Evolutionary conservation across 176 grass and related monocot genomes (phyloP).

Genomic region (Carex parvula): DNA sequence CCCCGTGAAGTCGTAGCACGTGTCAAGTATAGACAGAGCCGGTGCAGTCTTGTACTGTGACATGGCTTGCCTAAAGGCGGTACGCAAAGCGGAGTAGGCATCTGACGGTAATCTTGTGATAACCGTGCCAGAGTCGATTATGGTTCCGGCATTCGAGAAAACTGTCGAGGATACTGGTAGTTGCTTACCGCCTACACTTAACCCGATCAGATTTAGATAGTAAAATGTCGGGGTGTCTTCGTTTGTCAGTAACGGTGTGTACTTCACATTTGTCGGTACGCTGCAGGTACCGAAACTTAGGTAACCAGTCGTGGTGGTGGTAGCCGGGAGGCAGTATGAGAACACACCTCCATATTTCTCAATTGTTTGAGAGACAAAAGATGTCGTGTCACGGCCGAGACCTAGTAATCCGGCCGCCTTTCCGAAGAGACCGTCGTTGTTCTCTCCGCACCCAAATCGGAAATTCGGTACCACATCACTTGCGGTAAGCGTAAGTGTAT

Average conservation of each 20-base stretch:
- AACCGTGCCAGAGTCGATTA: conserved; percentile 90
- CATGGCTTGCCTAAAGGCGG: conserved; percentile 48
- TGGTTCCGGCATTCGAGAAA: conserved; percentile 42
- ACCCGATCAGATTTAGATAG: conserved; percentile 47
- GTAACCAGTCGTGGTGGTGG: conserved; percentile 41
- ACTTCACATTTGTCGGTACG: conserved; percentile 28
- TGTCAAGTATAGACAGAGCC: conserved; percentile 33
- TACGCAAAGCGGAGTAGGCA: conserved; percentile 53
- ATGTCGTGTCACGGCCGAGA: conserved; percentile 52
- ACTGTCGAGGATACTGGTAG: conserved; percentile 29
- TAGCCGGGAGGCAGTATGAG: conserved; percentile 65
- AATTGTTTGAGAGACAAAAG: conserved; percentile 51
- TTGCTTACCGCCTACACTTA: conserved; percentile 44
- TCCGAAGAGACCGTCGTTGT: conserved; percentile 64
- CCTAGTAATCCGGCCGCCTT: conserved; percentile 50
- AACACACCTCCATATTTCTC: conserved; percentile 53
- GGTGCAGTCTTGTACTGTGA: conserved; percentile 60
- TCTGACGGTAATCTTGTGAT: conserved; percentile 63
- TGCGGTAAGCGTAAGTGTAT: conserved; percentile 47
- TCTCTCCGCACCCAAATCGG: conserved; percentile 56
- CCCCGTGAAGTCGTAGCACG: conserved; percentile 37
- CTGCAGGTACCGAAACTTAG: conserved; percentile 41
- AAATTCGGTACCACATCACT: conserved; percentile 19
- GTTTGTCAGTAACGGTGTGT: conserved; percentile 51
- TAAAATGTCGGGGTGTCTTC: conserved; percentile 56